These are phyloP conservation scores for Nadsonia commutata DNA, from an alignment of 1,139 yeast genomes.

Conservation along the genomic window DNA sequence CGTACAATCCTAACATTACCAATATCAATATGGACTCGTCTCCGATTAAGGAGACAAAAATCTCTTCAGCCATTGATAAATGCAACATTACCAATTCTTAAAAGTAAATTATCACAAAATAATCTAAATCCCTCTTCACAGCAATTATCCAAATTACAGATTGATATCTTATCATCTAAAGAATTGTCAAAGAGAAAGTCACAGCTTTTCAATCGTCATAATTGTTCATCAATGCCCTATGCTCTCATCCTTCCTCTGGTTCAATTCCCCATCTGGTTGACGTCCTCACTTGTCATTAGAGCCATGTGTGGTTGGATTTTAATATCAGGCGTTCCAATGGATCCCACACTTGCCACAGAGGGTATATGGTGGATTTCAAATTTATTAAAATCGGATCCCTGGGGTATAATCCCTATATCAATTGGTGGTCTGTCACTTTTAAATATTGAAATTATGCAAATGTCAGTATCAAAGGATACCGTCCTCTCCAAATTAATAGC, in stretches of 20 bases:
- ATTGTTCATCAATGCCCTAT: conserved; percentile 73
- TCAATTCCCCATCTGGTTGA: conserved; percentile 82
- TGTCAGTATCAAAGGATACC: conserved; percentile 12
- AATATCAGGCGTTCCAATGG: conserved; percentile 32
- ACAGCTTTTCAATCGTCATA: conserved; percentile 44
- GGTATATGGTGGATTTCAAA: conserved; percentile 48
- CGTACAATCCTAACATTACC: conserved; percentile 64
- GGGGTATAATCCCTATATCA: conserved; percentile 49
- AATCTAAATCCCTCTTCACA: conserved; percentile 14
- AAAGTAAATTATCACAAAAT: conserved; percentile 49
- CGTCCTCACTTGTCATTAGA: conserved; percentile 62
- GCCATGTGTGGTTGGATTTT: conserved; percentile 59
- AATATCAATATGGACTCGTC: conserved; percentile 56
- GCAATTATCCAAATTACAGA: conserved; percentile 55
- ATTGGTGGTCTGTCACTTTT: conserved; percentile 58
- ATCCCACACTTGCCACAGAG: conserved; percentile 38
- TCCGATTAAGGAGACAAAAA: conserved; percentile 55
- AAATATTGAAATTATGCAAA: conserved; percentile 64
- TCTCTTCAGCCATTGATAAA: conserved; percentile 44
- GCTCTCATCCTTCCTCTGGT: conserved; percentile 50
- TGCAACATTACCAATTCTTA: conserved; percentile 64
- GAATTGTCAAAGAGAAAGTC: conserved; percentile 68
- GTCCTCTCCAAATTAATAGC: conserved; percentile 37
- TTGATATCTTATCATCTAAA: conserved; percentile 54
- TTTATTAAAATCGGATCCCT: conserved; percentile 46